Evolutionary conservation across 371 early-diverging fungal species (phyloP).

Genomic region (Quaeritorhiza haematococci): DNA sequence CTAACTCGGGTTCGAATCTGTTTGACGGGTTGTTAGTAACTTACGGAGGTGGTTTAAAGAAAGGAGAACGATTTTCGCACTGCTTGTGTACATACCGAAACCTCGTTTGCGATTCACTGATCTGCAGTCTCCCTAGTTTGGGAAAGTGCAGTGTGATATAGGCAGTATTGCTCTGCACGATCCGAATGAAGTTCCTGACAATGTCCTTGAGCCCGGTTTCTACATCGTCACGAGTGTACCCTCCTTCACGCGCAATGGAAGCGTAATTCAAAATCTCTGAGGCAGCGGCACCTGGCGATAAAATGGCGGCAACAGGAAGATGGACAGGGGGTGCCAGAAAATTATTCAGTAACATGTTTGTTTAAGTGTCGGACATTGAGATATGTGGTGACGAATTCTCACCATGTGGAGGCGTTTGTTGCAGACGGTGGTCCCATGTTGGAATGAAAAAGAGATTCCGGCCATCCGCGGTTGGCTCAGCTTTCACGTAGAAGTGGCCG

Average conservation of each 20-base stretch:
- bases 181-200: conserved; percentile 21
- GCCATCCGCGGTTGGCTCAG: conserved; percentile 7
- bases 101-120: conserved; percentile 21
- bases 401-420: neutral
- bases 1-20: conserved; percentile 8
- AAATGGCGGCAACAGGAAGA: too few species aligned
- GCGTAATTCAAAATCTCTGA: conserved; percentile 31
- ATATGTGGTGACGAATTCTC: too few species aligned
- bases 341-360: neutral
- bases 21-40: neutral
- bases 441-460: neutral
- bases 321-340: neutral
- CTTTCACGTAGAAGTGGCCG: conserved; percentile 20
- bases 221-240: conserved; percentile 25
- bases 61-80: neutral
- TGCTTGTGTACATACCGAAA: conserved; percentile 12
- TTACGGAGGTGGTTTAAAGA: neutral
- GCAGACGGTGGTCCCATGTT: conserved; percentile 7
- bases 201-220: conserved; percentile 34
- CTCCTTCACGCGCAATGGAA: conserved; percentile 17
- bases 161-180: conserved; percentile 21
- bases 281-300: neutral
- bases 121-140: conserved; percentile 22
- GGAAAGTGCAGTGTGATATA: conserved; percentile 16
- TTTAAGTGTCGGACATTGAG: too few species aligned